phyloP scores from a whole-genome alignment of 345 rosid genomes.

The Populus pruinosa region DNA sequence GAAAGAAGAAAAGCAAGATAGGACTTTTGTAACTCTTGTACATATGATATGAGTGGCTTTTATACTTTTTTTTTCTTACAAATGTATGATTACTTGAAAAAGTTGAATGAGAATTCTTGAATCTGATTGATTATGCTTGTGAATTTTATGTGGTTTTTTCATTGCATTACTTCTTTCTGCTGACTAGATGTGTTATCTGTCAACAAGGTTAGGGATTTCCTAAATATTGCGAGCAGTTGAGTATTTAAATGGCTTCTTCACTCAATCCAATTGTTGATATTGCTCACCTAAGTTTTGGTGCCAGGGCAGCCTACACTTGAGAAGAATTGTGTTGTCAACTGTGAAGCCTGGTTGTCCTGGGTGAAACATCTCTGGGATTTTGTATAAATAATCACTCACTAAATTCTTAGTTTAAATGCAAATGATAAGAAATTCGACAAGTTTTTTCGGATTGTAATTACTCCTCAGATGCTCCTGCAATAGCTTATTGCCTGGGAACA shows the following conservation, averaged over 20 bases:
- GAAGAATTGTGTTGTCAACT: not conserved
- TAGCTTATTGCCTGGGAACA: not conserved
- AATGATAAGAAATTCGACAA: not conserved
- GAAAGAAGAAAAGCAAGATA: constrained; percentile 3
- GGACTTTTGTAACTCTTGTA: constrained; percentile 17
- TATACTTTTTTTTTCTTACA: not conserved
- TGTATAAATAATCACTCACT: not conserved
- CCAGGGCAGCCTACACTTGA: not conserved
- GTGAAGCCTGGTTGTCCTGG: not conserved
- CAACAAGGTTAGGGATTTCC: not conserved
- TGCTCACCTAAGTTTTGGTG: not conserved
- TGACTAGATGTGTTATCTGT: not conserved
- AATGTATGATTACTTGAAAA: constrained; percentile 9
- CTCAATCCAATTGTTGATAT: not conserved
- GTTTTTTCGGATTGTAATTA: not conserved
- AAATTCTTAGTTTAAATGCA: not conserved
- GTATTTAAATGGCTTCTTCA: not conserved
- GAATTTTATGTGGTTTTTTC: not conserved
- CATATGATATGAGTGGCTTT: constrained; percentile 4
- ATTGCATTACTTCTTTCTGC: not conserved
- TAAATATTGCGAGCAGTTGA: not conserved
- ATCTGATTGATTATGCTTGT: constrained; percentile 3
- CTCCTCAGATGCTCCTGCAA: not conserved
- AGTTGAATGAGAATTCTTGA: constrained; percentile 21
- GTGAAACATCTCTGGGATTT: not conserved